These are phyloP conservation scores for Ceratocystiopsis brevicomis DNA, from an alignment of 2,329 filamentous ascomycete species.

Conservation along the genomic window DNA sequence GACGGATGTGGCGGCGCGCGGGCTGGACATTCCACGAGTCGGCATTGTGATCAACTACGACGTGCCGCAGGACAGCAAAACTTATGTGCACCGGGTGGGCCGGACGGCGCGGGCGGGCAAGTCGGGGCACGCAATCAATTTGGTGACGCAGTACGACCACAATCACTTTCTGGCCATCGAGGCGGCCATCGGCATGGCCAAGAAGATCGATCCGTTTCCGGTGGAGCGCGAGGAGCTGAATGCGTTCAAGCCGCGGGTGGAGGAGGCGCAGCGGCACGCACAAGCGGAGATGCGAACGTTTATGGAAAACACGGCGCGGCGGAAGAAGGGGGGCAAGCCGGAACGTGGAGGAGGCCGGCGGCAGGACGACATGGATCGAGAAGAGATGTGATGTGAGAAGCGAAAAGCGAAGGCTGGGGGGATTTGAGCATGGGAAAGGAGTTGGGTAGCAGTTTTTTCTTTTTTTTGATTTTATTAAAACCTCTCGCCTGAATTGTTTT, in stretches of 20 bases:
- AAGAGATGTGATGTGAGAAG: conserved; percentile 37
- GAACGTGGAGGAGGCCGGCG: conserved; percentile 10
- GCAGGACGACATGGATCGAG: conserved; percentile 50
- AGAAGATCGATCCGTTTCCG: conserved; percentile 47
- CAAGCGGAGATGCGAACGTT: conserved; percentile 65
- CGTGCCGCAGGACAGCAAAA: conserved; percentile 68
- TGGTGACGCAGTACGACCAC: conserved; percentile 77
- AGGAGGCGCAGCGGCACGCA: conserved; percentile 67
- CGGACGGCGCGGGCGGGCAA: conserved; percentile 77
- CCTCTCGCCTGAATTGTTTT: neutral
- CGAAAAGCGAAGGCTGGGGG: too few relatives aligned
- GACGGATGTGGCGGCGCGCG: conserved; percentile 83
- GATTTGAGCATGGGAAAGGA: conserved; percentile 23
- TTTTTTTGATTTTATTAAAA: neutral
- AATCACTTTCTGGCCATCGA: conserved; percentile 71
- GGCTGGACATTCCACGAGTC: conserved; percentile 83
- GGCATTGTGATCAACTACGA: conserved; percentile 77
- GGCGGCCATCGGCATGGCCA: conserved; percentile 50
- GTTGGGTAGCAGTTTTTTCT: conserved; percentile 14
- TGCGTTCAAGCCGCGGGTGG: conserved; percentile 57
- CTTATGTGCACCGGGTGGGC: conserved; percentile 77
- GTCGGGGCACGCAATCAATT: conserved; percentile 57
- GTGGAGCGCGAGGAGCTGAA: conserved; percentile 68
- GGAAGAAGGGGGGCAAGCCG: conserved; percentile 21
- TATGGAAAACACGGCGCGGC: conserved; percentile 38